phyloP scores from a whole-genome alignment of 768 basidiomycete species.

The Strobilomyces confusus region DNA sequence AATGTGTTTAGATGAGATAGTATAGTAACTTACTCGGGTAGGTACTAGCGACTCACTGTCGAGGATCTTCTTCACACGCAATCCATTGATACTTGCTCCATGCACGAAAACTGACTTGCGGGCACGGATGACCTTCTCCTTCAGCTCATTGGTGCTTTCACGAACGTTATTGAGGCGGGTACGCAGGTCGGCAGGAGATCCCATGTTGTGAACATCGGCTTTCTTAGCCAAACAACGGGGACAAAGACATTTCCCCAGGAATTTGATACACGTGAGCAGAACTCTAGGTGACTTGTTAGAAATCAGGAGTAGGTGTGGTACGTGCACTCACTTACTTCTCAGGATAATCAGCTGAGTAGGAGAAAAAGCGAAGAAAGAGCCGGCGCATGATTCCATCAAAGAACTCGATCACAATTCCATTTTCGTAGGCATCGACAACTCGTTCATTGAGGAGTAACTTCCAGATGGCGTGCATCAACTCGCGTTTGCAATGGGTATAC shows the following conservation, averaged over 20 bases:
- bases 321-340: neutral
- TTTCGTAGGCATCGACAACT: neutral
- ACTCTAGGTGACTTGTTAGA: neutral
- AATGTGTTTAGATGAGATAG: neutral
- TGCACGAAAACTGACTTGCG: neutral
- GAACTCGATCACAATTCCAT: neutral
- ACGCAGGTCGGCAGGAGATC: neutral
- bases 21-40: neutral
- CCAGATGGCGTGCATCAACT: constrained; percentile 2
- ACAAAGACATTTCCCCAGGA: neutral
- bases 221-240: neutral
- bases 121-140: neutral
- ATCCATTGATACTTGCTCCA: neutral
- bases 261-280: neutral
- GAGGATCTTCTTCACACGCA: neutral
- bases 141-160: neutral
- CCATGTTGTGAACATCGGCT: neutral
- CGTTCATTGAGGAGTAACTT: neutral
- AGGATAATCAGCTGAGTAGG: neutral
- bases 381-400: neutral
- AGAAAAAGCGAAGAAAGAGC: neutral
- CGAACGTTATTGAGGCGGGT: neutral
- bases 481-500: constrained; percentile 14
- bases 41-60: neutral
- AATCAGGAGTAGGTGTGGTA: neutral